Percentiles rank a stretch among this genome's conserved stretches.
Evolutionary conservation across 106 monocot genomes (phyloP).

Genomic region (Posidonia australis): DNA sequence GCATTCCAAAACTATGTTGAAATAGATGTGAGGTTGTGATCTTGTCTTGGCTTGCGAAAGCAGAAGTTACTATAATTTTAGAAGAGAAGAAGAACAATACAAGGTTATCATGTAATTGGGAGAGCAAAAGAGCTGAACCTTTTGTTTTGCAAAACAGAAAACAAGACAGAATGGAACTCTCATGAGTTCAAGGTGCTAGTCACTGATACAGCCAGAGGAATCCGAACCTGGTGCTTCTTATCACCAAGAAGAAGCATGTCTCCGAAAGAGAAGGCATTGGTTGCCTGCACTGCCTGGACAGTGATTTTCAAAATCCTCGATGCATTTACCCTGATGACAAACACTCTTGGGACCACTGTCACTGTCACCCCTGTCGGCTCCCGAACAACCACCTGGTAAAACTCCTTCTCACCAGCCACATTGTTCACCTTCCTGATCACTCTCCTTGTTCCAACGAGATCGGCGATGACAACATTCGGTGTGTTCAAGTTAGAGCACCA

Average conservation of each 20-base stretch:
- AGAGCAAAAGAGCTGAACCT: no score
- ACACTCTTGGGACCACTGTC: slow-evolving; percentile 30
- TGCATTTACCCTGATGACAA: slow-evolving; percentile 23
- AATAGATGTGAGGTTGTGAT: no score
- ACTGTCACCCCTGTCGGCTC: slow-evolving; percentile 49
- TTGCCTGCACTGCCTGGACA: slow-evolving; percentile 29
- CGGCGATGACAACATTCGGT: slow-evolving; percentile 48
- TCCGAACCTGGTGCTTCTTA: slow-evolving; percentile 39
- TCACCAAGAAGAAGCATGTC: slow-evolving; percentile 47
- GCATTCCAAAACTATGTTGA: no score
- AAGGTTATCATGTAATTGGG: no score
- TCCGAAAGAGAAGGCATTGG: slow-evolving; percentile 38
- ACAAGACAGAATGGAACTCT: neutral
- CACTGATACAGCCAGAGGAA: slow-evolving; percentile 49
- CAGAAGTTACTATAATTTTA: no score
- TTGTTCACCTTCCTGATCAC: slow-evolving; percentile 51
- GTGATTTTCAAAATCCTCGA: slow-evolving; percentile 34
- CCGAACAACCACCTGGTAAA: slow-evolving; percentile 29
- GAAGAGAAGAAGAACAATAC: no score
- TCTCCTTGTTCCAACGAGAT: slow-evolving; percentile 39
- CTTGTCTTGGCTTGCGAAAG: no score
- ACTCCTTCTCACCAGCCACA: slow-evolving; percentile 30
- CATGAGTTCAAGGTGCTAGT: slow-evolving; percentile 20
- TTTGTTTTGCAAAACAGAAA: no score
- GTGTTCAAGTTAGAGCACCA: slow-evolving; percentile 73